Evolutionary conservation across 352 stramenopile species (phyloP).

Genomic region (Thalassiosira oceanica): DNA sequence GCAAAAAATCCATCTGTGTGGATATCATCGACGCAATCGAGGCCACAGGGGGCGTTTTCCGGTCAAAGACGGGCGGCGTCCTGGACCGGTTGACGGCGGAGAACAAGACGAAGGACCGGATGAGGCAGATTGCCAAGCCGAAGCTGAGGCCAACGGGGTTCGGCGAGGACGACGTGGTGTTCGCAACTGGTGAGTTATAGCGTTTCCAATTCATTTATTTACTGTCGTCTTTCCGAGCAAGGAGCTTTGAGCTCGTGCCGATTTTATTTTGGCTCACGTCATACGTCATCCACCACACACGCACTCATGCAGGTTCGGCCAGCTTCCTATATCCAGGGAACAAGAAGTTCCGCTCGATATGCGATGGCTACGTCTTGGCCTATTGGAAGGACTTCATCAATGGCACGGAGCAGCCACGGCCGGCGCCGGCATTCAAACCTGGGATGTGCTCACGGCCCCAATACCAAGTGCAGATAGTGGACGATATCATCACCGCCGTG

Average conservation of each 20-base stretch:
- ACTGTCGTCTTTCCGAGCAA: too few relatives aligned
- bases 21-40: slow-evolving; percentile 1
- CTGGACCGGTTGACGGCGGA: neutral
- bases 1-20: neutral
- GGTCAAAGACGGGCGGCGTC: neutral
- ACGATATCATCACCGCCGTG: neutral
- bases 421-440: neutral
- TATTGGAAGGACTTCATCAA: neutral
- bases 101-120: neutral
- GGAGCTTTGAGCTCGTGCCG: too few relatives aligned
- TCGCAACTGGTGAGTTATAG: neutral
- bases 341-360: too few relatives aligned
- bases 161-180: slow-evolving; percentile 8
- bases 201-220: too few relatives aligned
- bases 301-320: too few relatives aligned
- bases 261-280: too few relatives aligned
- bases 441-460: neutral
- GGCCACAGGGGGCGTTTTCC: neutral
- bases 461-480: neutral
- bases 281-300: too few relatives aligned
- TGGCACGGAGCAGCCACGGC: neutral
- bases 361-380: neutral
- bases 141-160: slow-evolving; percentile 1
- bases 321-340: slow-evolving; percentile 10
- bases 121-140: slow-evolving; percentile 11